Conservation (phyloP, 2,329 filamentous ascomycete genomes). For the Aureobasidium namibiae region DNA sequence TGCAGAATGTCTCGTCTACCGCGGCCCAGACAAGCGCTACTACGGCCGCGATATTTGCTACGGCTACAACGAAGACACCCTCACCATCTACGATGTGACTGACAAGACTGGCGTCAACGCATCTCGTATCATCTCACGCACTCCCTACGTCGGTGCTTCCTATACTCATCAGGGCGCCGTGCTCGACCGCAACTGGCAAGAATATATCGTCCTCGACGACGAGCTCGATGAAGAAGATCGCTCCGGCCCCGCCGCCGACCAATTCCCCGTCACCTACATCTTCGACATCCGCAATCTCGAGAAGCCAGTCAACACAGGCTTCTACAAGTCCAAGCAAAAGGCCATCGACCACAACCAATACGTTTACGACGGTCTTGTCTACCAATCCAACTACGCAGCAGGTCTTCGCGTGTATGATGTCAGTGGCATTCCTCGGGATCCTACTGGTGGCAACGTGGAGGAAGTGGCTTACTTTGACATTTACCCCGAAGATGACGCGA, state of each 20-base stretch:
- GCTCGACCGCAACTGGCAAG: conserved; percentile 36
- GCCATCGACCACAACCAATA: conserved; percentile 37
- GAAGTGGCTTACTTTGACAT: conserved; percentile 45
- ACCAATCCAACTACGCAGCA: conserved; percentile 31
- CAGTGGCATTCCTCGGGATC: conserved; percentile 31
- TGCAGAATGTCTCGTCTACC: conserved; percentile 48
- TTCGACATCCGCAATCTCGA: conserved; percentile 41
- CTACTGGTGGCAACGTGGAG: conserved; percentile 38
- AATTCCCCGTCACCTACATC: conserved; percentile 41
- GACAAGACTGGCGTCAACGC: conserved; percentile 30
- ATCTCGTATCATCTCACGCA: conserved; percentile 37
- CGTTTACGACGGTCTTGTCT: conserved; percentile 29
- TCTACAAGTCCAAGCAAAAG: conserved; percentile 29
- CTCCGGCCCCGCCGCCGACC: conserved; percentile 33
- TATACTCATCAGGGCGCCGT: conserved; percentile 51
- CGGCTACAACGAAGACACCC: conserved; percentile 43
- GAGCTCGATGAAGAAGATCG: conserved; percentile 43
- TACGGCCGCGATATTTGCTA: conserved; percentile 43
- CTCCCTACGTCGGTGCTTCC: conserved; percentile 39
- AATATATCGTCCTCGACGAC: conserved; percentile 45
- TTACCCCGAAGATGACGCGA: conserved; percentile 42
- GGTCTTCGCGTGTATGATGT: conserved; percentile 30
- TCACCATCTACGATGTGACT: conserved; percentile 42
- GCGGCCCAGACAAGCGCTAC: conserved; percentile 40
- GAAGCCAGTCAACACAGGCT: conserved; percentile 33